Base-by-base conservation (phyloP, 257 asterid species). In the Buddleja alternifolia region DNA sequence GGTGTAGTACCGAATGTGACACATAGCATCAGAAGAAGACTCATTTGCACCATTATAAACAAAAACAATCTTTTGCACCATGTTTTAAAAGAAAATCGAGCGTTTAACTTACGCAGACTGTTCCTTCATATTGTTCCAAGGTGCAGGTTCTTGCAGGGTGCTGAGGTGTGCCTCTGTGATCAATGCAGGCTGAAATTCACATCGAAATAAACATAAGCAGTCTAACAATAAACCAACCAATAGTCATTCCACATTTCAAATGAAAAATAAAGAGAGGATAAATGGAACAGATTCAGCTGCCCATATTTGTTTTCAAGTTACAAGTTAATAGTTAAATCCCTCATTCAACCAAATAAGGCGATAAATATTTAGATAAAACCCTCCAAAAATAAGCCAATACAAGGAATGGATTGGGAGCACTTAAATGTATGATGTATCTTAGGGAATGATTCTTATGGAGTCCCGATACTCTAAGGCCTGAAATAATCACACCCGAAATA, bases 111-210 rank as follows among this genome's bases (percentile, higher is more conserved):
- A 92, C 97, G 34, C 95, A 89, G 56, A 89, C 59, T 25, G 90
- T 83, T 68, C 95, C 96, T 16, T 85, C 75, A 10, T 52, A 10
- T 66, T 82, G 69, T 75, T 92, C 95, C 84, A 92, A 67, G 52
- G 97, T 84, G 88, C 93, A 84, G 59, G 97, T 92, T 83, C 97
- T 84, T 12, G 96, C 96, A 61, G 97, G 97, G 66, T 80, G 85
- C 57, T 89, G 85, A 34, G 96, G 95, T n/a, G 96, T 92, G n/a
- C 97, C 97, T 72, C 91, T 80, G 37, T 92, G 97, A 75, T 92
- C 97, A 74, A 89, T 87, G 90, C 97, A 92, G 19, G 94, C 97
- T 92, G 86, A 48, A 39, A 64, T 15, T n/a, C 24, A 53, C 55
- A 67, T 41, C n/a, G 46, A 69, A 54, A 1, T 12, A 21, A 10